Percentiles rank a stretch among this genome's conserved stretches.
Conservation (phyloP, 1,284 basidiomycete genomes). For the Cronartium ribicola region DNA sequence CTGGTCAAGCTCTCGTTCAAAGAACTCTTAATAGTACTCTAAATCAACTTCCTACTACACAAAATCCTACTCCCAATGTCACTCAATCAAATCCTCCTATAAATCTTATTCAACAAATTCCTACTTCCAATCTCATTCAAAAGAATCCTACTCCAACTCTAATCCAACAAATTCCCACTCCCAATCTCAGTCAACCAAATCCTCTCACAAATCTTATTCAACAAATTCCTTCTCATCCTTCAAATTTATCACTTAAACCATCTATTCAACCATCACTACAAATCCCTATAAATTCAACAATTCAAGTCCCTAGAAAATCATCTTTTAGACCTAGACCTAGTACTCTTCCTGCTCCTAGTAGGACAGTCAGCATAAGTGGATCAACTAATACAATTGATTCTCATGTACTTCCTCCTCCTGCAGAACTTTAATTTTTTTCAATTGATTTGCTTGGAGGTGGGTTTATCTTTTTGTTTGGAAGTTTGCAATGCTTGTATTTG, state of each 20-base stretch:
- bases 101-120: not conserved
- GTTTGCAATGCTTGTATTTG: too few species aligned
- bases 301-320: slow-evolving; percentile 13
- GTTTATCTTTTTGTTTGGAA: too few species aligned
- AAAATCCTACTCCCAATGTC: not conserved
- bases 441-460: too few species aligned
- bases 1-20: not conserved
- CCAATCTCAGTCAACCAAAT: not conserved
- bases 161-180: not conserved
- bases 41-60: not conserved
- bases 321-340: slow-evolving; percentile 24
- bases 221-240: not conserved
- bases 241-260: too few species aligned
- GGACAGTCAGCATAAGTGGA: not conserved
- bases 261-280: too few species aligned
- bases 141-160: slow-evolving; percentile 1
- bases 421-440: too few species aligned
- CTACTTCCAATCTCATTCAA: not conserved
- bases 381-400: not conserved
- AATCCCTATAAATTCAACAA: not conserved
- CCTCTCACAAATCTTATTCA: not conserved
- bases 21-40: not conserved
- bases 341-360: not conserved
- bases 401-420: not conserved
- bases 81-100: not conserved